Evolutionary conservation across 2,329 filamentous ascomycete genomes (phyloP), one percentile per base, ranked within the genome.

Genomic region (Elsinoe fawcettii): DNA sequence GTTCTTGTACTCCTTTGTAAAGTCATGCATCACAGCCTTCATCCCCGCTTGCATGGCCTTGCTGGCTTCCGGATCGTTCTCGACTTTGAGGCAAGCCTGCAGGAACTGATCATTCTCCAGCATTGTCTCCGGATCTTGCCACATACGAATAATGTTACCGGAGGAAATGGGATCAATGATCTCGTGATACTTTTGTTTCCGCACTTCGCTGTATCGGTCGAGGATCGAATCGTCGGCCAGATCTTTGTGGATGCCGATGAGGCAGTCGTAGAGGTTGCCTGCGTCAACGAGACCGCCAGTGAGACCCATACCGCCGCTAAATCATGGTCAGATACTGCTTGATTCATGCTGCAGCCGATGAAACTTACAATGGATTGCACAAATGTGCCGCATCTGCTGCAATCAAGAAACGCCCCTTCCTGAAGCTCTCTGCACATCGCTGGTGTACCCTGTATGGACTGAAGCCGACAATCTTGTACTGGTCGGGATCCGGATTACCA

Each of bases 401-500:
- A 1, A 74, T 53, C 14, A 70, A 61, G 3, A 71, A 65, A 6
- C 67, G 62, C 1, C 66, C 67, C 18, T 62, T 63, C 58, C 64
- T 63, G 14, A 73, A 60, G 5, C 60, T 65, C 14, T 65, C 59
- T 1, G 65, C 70, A 36, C 67, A 67, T 0, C 69, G 60, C 62
- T 73, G 72, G 58, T 73, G 71, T 20, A 71, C 70, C 56, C 69
- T 69, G 59, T 73, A 74, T 5, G 72, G 71, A 11, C 70, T 70
- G 27, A 73, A 60, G 6, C 66, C 62, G 11, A 67, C 60, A 1
- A 74, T 60, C 23, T 69, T 63, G 39, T 70, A 73, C 47, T 60
- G 51, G 16, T 59, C 27, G 1, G 65, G 64, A 30, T 60, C 58
- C 3, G 63, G 62, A 23, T 53, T 54, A 8, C 63, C 63, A 1